Evolutionary conservation across 257 asterid genomes (phyloP), one percentile per base, ranked within the genome.

Genomic region (Solanum lignicaule): DNA sequence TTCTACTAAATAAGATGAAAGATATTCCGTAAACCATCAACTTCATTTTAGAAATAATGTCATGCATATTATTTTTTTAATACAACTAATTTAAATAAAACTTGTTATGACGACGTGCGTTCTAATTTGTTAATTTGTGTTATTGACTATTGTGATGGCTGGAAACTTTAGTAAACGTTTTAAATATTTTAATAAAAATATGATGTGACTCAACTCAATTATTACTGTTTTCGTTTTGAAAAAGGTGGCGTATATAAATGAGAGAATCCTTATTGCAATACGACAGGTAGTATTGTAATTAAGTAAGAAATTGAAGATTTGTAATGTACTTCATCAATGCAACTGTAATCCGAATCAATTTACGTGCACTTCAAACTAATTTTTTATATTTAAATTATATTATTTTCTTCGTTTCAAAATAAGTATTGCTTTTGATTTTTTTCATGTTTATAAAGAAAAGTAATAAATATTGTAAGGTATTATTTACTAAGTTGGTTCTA

Each of bases 301-400:
- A 41, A 41, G 48, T 48, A 72, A 72, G 25, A 9, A 72, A 18
- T 4, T 76, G 60, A 10, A 4, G 9, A 39, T 39, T 76, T 76
- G 60, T 13, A n/a, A n/a, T 39, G 23, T 31, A 76, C 83, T 76
- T 39, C 83, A 36, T 75, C 21, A 38, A 76, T 21, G 82, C 16
- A 73, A 35, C 21, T 68, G 23, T 25, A 62, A 55, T 55, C 0
- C 4, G 5, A 55, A 21, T 55, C 5, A 20, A 55, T 1, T 55
- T 55, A 55, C 2, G 1, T 7, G 2, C 10, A 20, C 9, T 2
- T 18, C 0, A 55, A 20, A 20, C 0, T 55, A 20, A 0, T 20
- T 20, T 55, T 55, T 18, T 18, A 1, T 52, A 52, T 52, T 2
- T 5, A 52, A 20, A 55, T 0, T 0, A 18, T 7, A 55, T 20